Evolutionary conservation across 129 eudicot genomes (phyloP).

Genomic region (Flaveria brownii): DNA sequence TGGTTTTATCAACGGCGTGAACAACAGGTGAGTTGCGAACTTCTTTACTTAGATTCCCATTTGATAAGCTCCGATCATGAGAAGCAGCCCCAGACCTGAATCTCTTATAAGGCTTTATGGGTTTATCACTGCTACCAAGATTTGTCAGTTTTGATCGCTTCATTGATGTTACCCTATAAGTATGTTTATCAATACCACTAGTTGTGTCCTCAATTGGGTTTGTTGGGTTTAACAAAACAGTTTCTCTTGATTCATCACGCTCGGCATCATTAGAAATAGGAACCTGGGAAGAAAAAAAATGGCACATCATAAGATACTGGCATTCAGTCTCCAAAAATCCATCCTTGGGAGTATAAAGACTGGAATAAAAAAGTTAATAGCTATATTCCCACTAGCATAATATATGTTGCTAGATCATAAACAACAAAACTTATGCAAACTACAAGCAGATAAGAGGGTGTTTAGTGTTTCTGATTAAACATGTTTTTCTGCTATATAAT

Average conservation of each 20-base stretch:
- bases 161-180: slow-evolving; percentile 24
- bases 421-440: slow-evolving; percentile 18
- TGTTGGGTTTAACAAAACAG: slow-evolving; percentile 11
- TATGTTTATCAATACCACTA: slow-evolving; percentile 33
- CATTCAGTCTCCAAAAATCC: not conserved
- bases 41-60: slow-evolving; percentile 31
- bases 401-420: slow-evolving; percentile 24
- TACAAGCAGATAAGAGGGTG: slow-evolving; percentile 18
- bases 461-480: not conserved
- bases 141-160: slow-evolving; percentile 34
- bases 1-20: slow-evolving; percentile 24
- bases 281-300: slow-evolving; percentile 7
- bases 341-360: slow-evolving; percentile 14
- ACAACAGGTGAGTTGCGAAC: slow-evolving; percentile 25
- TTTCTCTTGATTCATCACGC: slow-evolving; percentile 25
- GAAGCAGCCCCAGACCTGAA: slow-evolving; percentile 35
- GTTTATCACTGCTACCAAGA: slow-evolving; percentile 19
- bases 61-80: slow-evolving; percentile 16
- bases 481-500: not conserved
- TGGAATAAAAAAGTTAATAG: not conserved
- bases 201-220: slow-evolving; percentile 27
- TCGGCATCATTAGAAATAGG: slow-evolving; percentile 15
- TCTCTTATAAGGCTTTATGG: slow-evolving; percentile 35
- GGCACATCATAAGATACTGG: not conserved
- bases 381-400: slow-evolving; percentile 14